phyloP scores from a whole-genome alignment of 2,329 filamentous ascomycete genomes.

The Didymella sp. region DNA sequence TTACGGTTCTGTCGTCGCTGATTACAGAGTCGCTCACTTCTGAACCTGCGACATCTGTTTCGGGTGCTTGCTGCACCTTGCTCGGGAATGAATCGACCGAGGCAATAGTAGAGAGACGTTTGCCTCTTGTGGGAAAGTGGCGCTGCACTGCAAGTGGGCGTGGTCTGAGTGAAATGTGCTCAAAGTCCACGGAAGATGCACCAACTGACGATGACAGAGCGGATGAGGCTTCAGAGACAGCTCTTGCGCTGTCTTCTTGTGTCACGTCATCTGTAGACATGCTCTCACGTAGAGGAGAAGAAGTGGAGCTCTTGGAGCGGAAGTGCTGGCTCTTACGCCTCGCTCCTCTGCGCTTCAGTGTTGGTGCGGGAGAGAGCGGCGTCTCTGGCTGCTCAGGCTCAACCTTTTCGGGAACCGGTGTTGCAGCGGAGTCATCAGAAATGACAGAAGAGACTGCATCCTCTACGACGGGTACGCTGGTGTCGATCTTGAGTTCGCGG shows the following conservation, averaged over 20 bases:
- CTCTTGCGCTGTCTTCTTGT: constrained; percentile 23
- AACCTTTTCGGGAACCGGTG: constrained; percentile 20
- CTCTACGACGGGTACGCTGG: background rate
- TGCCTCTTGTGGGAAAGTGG: constrained; percentile 61
- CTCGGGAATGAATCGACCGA: constrained; percentile 62
- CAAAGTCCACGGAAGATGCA: constrained; percentile 39
- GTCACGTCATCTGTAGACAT: constrained; percentile 33
- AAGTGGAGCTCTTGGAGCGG: constrained; percentile 50
- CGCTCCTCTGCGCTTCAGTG: constrained; percentile 48
- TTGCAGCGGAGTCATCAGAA: constrained; percentile 30
- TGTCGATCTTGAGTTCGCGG: constrained; percentile 33
- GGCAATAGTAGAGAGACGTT: constrained; percentile 64
- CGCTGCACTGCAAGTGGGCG: constrained; percentile 52
- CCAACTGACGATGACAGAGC: constrained; percentile 49
- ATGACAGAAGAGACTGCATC: constrained; percentile 25
- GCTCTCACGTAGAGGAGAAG: constrained; percentile 37
- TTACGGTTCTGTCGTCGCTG: constrained; percentile 28
- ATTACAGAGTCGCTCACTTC: constrained; percentile 32
- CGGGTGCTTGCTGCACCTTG: constrained; percentile 37
- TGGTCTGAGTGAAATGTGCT: constrained; percentile 41
- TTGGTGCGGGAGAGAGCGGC: constrained; percentile 38
- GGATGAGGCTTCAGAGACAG: constrained; percentile 41
- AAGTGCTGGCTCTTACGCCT: constrained; percentile 49
- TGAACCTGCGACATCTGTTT: constrained; percentile 36
- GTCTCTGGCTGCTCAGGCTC: constrained; percentile 23